Percentiles rank a stretch among this genome's conserved stretches.
phyloP scores from a whole-genome alignment of 2,329 filamentous ascomycete species.

The Cladophialophora carrionii region DNA sequence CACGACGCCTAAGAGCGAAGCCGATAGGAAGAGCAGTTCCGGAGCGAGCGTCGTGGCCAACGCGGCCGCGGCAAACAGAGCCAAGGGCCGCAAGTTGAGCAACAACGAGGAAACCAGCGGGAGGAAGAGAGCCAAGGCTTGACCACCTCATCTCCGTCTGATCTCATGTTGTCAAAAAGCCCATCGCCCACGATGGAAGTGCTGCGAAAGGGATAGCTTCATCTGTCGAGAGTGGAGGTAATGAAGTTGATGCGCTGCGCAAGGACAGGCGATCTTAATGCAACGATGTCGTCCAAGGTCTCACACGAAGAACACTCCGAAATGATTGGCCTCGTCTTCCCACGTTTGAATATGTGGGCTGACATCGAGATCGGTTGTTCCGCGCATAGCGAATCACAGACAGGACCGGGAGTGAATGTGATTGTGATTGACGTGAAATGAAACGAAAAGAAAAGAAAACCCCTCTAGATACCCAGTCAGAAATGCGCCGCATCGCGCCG shows the following conservation, averaged over 20 bases:
- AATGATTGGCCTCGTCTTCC: background rate
- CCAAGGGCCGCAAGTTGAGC: slow-evolving; percentile 28
- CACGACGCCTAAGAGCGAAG: slow-evolving; percentile 45
- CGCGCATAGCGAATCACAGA: background rate
- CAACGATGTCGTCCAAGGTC: background rate
- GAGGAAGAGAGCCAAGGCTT: slow-evolving; percentile 23
- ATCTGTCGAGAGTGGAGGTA: background rate
- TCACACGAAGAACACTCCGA: background rate
- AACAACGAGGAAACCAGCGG: slow-evolving; percentile 16
- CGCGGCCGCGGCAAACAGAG: slow-evolving; percentile 2
- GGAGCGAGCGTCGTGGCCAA: background rate
- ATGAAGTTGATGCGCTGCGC: background rate
- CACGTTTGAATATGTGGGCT: background rate
- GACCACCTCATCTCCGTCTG: background rate
- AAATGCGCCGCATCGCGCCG: background rate
- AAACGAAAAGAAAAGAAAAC: background rate
- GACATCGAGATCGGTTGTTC: background rate
- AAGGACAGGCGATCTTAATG: background rate
- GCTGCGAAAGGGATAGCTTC: background rate
- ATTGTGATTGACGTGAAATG: background rate
- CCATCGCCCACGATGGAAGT: background rate
- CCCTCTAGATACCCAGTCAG: background rate
- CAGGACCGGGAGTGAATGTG: background rate
- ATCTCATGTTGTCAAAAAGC: background rate
- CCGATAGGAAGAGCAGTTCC: slow-evolving; percentile 9